phyloP scores from a whole-genome alignment of 495 filamentous ascomycete genomes.

The Annulohypoxylon bovei region DNA sequence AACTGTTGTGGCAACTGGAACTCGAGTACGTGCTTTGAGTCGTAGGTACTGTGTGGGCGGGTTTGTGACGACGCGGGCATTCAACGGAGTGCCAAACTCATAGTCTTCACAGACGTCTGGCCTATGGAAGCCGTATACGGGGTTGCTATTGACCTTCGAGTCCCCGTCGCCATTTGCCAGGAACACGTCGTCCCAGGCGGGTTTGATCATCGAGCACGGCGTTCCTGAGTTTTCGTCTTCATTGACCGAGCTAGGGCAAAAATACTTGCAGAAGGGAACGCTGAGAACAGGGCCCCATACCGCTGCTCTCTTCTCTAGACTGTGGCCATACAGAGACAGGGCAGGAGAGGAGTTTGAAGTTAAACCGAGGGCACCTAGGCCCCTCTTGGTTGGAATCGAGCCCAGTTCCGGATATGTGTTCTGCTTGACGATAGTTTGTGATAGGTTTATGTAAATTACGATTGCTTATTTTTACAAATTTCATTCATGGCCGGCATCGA shows the following conservation, averaged over 20 bases:
- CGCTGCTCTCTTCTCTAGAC: too few species aligned
- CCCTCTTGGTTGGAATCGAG: too few species aligned
- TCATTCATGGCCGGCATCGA: too few species aligned
- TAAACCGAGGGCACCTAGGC: too few species aligned
- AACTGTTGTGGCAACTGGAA: not conserved
- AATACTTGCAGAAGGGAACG: too few species aligned
- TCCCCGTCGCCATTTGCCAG: not conserved
- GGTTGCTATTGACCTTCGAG: not conserved
- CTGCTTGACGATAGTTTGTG: not conserved
- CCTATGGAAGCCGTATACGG: not conserved
- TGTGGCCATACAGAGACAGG: too few species aligned
- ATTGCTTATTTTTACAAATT: too few species aligned
- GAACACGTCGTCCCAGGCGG: not conserved
- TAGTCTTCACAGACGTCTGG: not conserved
- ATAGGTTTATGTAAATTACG: too few species aligned
- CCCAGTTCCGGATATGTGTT: not conserved
- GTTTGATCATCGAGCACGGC: not conserved
- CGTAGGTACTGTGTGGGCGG: not conserved
- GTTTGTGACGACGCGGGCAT: slow-evolving; percentile 1
- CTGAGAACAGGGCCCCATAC: too few species aligned
- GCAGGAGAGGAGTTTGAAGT: too few species aligned
- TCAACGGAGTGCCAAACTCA: not conserved
- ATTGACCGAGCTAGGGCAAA: not conserved
- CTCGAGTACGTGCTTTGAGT: not conserved
- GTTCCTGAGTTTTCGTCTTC: not conserved